These are phyloP conservation scores for Aspergillus sp. DNA, from an alignment of 2,329 filamentous ascomycete genomes.

Conservation along the genomic window DNA sequence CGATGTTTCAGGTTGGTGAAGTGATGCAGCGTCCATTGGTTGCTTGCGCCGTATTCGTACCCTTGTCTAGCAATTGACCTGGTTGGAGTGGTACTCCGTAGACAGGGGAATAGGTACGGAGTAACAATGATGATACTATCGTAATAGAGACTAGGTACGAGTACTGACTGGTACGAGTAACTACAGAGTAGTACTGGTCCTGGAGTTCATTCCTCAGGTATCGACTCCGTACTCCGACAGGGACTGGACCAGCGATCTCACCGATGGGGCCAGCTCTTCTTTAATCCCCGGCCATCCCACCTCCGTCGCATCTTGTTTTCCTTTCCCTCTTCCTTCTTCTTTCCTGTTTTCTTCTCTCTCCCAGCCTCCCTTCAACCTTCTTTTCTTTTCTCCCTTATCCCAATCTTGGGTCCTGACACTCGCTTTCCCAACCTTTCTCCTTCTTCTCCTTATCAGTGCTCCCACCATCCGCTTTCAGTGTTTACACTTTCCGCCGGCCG, in stretches of 20 bases:
- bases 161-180: too few species aligned
- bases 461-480: not conserved
- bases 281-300: constrained; percentile 11
- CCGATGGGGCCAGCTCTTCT: not conserved
- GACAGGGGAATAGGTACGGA: too few species aligned
- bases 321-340: not conserved
- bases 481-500: constrained; percentile 7
- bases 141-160: too few species aligned
- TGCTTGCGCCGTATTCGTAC: not conserved
- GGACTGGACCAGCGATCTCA: too few species aligned
- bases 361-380: constrained; percentile 2
- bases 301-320: constrained; percentile 10
- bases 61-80: too few species aligned
- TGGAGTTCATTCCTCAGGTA: too few species aligned
- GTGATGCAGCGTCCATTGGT: not conserved
- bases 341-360: constrained; percentile 6
- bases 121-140: too few species aligned
- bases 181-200: too few species aligned
- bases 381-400: constrained; percentile 7
- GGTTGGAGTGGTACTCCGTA: too few species aligned
- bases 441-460: not conserved
- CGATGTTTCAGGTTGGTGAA: not conserved
- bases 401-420: not conserved
- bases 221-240: too few species aligned
- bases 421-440: not conserved